These are phyloP conservation scores for Saccharomycopsis guyanensis DNA, from an alignment of 805 yeast species.

Conservation along the genomic window DNA sequence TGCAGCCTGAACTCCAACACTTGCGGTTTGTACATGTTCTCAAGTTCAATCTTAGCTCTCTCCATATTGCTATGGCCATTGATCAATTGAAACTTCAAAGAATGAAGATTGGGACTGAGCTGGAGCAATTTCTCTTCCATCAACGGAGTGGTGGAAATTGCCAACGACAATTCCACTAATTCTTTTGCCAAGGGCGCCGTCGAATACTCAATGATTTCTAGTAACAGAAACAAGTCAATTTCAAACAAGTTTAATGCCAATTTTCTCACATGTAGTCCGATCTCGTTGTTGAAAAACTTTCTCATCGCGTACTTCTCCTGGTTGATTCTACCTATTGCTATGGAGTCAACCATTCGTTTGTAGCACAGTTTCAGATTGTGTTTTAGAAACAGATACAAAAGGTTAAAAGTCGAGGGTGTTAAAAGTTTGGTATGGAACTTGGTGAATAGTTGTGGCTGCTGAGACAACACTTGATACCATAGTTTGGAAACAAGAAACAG, in stretches of 20 bases:
- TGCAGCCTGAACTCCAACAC: neutral
- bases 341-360: neutral
- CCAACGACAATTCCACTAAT: constrained; percentile 2
- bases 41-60: neutral
- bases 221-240: constrained; percentile 11
- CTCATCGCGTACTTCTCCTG: constrained; percentile 8
- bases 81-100: constrained; percentile 3
- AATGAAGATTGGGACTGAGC: constrained; percentile 4
- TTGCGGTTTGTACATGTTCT: neutral
- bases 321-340: constrained; percentile 4
- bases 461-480: constrained; percentile 10
- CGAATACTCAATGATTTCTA: constrained; percentile 2
- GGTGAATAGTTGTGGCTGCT: constrained; percentile 11
- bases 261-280: neutral
- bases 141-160: constrained; percentile 14
- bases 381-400: constrained; percentile 6
- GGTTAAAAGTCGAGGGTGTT: constrained; percentile 3
- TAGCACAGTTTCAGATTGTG: neutral
- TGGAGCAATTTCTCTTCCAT: constrained; percentile 13
- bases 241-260: constrained; percentile 13
- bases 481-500: constrained; percentile 10
- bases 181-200: neutral
- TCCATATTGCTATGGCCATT: constrained; percentile 8
- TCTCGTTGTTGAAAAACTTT: constrained; percentile 1
- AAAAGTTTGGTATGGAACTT: constrained; percentile 1